Conservation (phyloP, 2,329 filamentous ascomycete genomes). For the Leptoxyphium fumago region DNA sequence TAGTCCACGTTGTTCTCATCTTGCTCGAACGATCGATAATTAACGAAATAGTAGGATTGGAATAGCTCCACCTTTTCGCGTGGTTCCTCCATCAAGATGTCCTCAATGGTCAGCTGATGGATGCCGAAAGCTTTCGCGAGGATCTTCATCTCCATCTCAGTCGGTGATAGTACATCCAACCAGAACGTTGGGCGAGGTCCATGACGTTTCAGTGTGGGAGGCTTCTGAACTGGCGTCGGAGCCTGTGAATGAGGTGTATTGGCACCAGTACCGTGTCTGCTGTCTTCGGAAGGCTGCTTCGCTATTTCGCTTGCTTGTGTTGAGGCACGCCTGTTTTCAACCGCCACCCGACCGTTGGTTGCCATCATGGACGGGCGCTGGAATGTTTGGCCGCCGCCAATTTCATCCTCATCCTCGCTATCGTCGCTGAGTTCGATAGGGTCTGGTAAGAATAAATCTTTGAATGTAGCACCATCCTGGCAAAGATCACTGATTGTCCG, state of each 20-base stretch:
- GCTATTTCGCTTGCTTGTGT: slow-evolving; percentile 18
- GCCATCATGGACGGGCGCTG: slow-evolving; percentile 17
- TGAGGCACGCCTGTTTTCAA: slow-evolving; percentile 3
- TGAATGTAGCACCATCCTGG: slow-evolving; percentile 70
- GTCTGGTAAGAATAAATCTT: slow-evolving; percentile 81
- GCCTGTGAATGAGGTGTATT: slow-evolving; percentile 38
- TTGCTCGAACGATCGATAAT: slow-evolving; percentile 95
- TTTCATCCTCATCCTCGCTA: slow-evolving; percentile 44
- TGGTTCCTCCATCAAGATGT: slow-evolving; percentile 93
- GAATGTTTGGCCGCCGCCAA: slow-evolving; percentile 15
- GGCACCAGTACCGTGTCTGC: slow-evolving; percentile 27
- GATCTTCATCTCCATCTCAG: slow-evolving; percentile 89
- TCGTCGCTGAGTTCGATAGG: slow-evolving; percentile 58
- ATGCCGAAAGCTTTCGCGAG: slow-evolving; percentile 88
- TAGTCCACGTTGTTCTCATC: slow-evolving; percentile 80
- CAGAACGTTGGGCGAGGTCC: slow-evolving; percentile 90
- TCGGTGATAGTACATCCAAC: slow-evolving; percentile 84
- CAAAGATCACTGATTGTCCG: slow-evolving; percentile 88
- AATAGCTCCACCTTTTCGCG: slow-evolving; percentile 98
- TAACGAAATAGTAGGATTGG: slow-evolving; percentile 96
- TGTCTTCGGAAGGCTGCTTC: slow-evolving; percentile 13
- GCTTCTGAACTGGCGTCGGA: slow-evolving; percentile 17
- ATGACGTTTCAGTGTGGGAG: slow-evolving; percentile 23
- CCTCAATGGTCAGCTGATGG: slow-evolving; percentile 85
- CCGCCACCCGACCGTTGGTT: slow-evolving; percentile 9